Evolutionary conservation across 2,329 filamentous ascomycete species (phyloP).

Genomic region (Diplocarpon rosae): DNA sequence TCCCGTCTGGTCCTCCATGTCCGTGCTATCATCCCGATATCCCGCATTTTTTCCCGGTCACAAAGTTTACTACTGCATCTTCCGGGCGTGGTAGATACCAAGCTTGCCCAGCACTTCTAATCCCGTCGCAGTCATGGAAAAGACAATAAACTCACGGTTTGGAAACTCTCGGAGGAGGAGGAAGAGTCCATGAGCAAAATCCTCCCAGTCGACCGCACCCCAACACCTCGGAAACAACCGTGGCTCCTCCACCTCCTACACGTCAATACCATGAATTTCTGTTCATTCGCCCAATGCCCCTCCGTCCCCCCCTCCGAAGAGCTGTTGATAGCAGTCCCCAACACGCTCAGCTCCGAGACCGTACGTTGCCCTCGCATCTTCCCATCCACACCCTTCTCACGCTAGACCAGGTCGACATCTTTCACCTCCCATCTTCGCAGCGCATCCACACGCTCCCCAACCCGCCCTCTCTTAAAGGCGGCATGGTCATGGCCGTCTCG

Average conservation of each 20-base stretch:
- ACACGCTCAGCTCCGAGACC: slow-evolving; percentile 61
- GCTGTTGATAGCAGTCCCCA: slow-evolving; percentile 69
- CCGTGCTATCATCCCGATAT: too few relatives aligned
- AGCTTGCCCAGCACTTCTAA: slow-evolving; percentile 1
- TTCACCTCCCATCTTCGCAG: slow-evolving; percentile 63
- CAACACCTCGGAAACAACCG: slow-evolving; percentile 47
- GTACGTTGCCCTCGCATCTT: slow-evolving; percentile 33
- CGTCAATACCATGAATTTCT: slow-evolving; percentile 94
- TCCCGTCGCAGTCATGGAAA: slow-evolving; percentile 65
- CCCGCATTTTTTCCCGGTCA: too few relatives aligned
- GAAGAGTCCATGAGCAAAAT: slow-evolving; percentile 54
- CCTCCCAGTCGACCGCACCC: slow-evolving; percentile 57
- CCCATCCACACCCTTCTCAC: slow-evolving; percentile 5
- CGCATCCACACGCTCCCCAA: slow-evolving; percentile 50
- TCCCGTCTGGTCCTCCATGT: too few relatives aligned
- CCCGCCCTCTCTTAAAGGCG: slow-evolving; percentile 37
- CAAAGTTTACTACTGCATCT: too few relatives aligned
- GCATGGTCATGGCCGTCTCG: slow-evolving; percentile 82
- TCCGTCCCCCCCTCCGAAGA: slow-evolving; percentile 24
- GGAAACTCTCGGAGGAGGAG: slow-evolving; percentile 55
- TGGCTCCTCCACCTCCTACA: slow-evolving; percentile 78
- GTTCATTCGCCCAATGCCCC: slow-evolving; percentile 50
- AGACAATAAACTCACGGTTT: slow-evolving; percentile 77
- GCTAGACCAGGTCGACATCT: slow-evolving; percentile 63
- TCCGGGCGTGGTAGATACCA: too few relatives aligned